Conservation (phyloP, 2,329 filamentous ascomycete genomes). For the Colletotrichum tropicale region DNA sequence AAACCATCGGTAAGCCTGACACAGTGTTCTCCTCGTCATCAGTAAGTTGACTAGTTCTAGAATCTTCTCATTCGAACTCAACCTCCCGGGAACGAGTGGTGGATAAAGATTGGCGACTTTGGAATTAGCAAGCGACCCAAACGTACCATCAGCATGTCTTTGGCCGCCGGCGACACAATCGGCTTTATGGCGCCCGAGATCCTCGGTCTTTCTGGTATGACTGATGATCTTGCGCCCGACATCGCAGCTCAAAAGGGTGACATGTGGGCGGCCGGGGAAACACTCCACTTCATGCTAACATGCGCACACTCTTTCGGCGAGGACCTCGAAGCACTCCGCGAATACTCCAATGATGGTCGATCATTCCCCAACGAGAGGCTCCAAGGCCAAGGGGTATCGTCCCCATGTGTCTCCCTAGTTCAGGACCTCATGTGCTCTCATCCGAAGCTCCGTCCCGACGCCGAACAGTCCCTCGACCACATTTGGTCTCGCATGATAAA, state of each 20-base stretch:
- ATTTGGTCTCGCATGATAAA: neutral
- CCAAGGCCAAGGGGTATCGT: neutral
- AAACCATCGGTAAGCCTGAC: neutral
- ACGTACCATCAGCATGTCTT: neutral
- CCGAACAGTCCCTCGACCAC: neutral
- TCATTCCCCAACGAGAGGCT: neutral
- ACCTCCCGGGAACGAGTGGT: neutral
- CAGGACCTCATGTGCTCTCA: neutral
- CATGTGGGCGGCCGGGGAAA: neutral
- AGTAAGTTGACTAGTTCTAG: neutral
- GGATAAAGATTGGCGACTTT: constrained; percentile 1
- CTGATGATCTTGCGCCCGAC: neutral
- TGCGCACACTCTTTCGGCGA: neutral
- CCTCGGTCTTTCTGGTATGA: neutral
- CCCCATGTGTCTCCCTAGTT: neutral
- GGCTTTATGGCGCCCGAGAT: neutral
- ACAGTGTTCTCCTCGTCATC: neutral
- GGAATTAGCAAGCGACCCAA: neutral
- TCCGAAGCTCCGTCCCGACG: neutral
- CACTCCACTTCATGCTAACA: neutral
- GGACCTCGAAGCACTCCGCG: neutral
- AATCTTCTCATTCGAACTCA: neutral
- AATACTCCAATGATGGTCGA: neutral
- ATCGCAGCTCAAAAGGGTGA: neutral
- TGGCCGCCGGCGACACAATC: neutral